Base-by-base conservation (phyloP, 306 rosid species). In the Leucaena leucocephala region DNA sequence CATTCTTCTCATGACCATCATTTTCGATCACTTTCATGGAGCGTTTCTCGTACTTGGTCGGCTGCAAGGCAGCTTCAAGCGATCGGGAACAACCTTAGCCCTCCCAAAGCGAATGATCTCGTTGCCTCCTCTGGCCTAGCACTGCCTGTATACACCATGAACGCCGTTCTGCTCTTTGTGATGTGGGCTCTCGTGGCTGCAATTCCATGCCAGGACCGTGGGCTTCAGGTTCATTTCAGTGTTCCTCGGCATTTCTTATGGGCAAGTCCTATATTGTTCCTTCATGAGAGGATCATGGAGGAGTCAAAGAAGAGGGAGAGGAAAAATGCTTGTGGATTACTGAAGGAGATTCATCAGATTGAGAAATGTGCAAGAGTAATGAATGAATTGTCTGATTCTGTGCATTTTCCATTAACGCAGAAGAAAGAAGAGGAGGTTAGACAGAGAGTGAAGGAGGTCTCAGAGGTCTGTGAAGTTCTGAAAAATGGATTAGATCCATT, bases 121-220 rank as follows among this genome's bases (percentile, higher is more conserved):
- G 83, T 82, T 33, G 84, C 92, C 44, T 77, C 94, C 0, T 74
- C 79, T 67, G 95, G 98, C 33, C 84, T 94, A 3, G 95, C 94
- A 0, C 64, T 83, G 22, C 84, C 93, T 17, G 74, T 94, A 46
- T 94, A 80, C 55, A 89, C 92, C 1, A 83, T 90, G 87, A 94
- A 84, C 72, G 81, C 84, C 16, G 70, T 94, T 12, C 66, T 94
- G 43, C 75, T 92, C 76, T 91, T 94, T 64, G 86, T 88, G 65
- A 91, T 87, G 97, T 94, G 97, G 98, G 91, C 89, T 34, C 82
- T 94, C 55, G 98, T 94, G 78, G 98, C 98, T 13, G 97, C 98
- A 17, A 92, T 94, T 81, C 98, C 98, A 0, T 94, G 98, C 86
- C 98, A 94, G 87, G 97, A 94, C 72, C 86, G 98, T 0, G 97